phyloP scores from a whole-genome alignment of 2,329 filamentous ascomycete genomes.

The Aspergillus ochraceus region DNA sequence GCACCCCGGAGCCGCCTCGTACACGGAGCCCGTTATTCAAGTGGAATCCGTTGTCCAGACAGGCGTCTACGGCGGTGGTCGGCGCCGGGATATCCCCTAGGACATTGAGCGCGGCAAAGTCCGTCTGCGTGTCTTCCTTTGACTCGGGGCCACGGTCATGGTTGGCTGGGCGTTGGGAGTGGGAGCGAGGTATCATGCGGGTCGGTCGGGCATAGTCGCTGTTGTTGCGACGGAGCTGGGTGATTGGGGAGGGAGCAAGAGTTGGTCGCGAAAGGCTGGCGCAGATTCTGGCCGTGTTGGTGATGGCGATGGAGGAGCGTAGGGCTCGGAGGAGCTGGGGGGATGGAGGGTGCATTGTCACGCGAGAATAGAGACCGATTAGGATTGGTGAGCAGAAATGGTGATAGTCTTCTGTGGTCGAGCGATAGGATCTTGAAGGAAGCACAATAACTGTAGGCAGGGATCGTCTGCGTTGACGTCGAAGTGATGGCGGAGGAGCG shows the following conservation, averaged over 20 bases:
- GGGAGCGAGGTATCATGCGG: slow-evolving; percentile 33
- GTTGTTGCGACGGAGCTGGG: slow-evolving; percentile 22
- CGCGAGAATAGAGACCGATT: background rate
- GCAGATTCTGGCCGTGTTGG: slow-evolving; percentile 12
- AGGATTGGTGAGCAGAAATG: too few species aligned
- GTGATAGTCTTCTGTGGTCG: background rate
- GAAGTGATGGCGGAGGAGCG: background rate
- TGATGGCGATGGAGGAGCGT: slow-evolving; percentile 33
- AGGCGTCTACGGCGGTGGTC: slow-evolving; percentile 80
- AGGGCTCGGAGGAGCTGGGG: slow-evolving; percentile 43
- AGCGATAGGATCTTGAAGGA: background rate
- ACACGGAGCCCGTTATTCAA: slow-evolving; percentile 79
- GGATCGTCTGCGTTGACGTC: background rate
- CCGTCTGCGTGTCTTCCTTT: slow-evolving; percentile 64
- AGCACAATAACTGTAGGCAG: background rate
- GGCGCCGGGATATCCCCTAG: slow-evolving; percentile 73
- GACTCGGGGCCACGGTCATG: slow-evolving; percentile 63
- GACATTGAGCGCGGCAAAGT: slow-evolving; percentile 77
- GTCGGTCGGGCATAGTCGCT: slow-evolving; percentile 28
- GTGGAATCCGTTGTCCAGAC: slow-evolving; percentile 78
- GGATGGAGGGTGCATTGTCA: slow-evolving; percentile 42
- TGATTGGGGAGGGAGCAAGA: slow-evolving; percentile 7
- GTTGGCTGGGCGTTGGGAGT: slow-evolving; percentile 40
- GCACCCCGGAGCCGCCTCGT: slow-evolving; percentile 65
- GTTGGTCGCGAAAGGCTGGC: slow-evolving; percentile 14